Evolutionary conservation across 768 basidiomycete species (phyloP).

Genomic region (Royoungia palumana): DNA sequence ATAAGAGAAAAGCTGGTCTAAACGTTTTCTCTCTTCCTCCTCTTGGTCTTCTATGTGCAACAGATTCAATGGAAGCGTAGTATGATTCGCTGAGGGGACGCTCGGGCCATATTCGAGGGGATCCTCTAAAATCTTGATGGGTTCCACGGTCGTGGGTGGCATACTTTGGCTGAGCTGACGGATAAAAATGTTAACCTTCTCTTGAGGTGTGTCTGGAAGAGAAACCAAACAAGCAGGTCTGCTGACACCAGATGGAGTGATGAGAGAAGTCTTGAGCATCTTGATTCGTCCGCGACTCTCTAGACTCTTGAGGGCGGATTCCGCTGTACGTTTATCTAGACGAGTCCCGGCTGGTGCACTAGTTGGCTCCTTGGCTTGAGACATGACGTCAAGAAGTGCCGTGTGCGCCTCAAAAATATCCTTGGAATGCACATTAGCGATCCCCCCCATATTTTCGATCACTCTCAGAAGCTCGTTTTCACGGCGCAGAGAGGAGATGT

Average conservation of each 20-base stretch:
- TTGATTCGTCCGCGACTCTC: constrained; percentile 67
- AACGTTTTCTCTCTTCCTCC: constrained; percentile 40
- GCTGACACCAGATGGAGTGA: constrained; percentile 54
- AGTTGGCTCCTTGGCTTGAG: constrained; percentile 59
- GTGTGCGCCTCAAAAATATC: constrained; percentile 69
- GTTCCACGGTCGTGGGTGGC: constrained; percentile 27
- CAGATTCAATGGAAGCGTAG: constrained; percentile 41
- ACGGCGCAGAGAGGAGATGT: constrained; percentile 73
- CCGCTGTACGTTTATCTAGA: constrained; percentile 72
- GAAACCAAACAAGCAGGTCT: constrained; percentile 63
- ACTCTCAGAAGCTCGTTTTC: constrained; percentile 76
- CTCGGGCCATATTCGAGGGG: constrained; percentile 54
- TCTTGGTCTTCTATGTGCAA: constrained; percentile 45
- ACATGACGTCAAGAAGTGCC: constrained; percentile 55
- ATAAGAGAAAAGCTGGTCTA: constrained; percentile 51
- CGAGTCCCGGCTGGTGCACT: constrained; percentile 67
- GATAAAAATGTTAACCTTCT: constrained; percentile 57
- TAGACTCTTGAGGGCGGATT: constrained; percentile 54
- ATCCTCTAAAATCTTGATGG: constrained; percentile 51
- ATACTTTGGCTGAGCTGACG: constrained; percentile 43
- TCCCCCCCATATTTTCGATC: constrained; percentile 63
- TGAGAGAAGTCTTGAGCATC: constrained; percentile 61
- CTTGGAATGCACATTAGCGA: constrained; percentile 61
- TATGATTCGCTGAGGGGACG: constrained; percentile 27
- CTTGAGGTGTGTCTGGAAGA: constrained; percentile 54